phyloP scores from a whole-genome alignment of 73 alveolate genomes.

The Paramecium bursaria region DNA sequence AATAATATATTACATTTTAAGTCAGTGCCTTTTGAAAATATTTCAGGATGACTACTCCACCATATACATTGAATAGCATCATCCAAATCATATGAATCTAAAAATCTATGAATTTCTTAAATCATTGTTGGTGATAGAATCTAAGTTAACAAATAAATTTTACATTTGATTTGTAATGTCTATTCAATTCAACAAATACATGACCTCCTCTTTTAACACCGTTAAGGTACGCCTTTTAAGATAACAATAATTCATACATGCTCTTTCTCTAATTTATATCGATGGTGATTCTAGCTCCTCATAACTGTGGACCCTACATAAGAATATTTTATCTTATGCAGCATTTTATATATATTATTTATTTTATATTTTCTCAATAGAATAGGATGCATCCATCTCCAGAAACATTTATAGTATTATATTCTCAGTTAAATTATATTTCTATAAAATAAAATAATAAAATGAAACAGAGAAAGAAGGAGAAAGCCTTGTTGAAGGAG shows the following conservation, averaged over 20 bases:
- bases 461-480: slow-evolving; percentile 36
- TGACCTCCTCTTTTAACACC: background rate
- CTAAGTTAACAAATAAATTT: too few relatives aligned
- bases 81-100: background rate
- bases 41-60: background rate
- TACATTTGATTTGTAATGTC: too few relatives aligned
- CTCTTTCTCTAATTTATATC: background rate
- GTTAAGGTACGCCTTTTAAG: background rate
- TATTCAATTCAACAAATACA: background rate
- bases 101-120: background rate
- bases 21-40: background rate
- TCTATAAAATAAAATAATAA: too few relatives aligned
- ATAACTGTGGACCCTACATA: background rate
- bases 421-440: too few relatives aligned
- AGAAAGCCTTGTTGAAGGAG: slow-evolving; percentile 4
- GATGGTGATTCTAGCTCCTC: background rate
- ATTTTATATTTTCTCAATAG: too few relatives aligned
- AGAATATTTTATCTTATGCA: background rate
- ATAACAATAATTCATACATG: background rate
- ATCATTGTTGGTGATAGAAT: background rate
- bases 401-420: too few relatives aligned
- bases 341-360: too few relatives aligned
- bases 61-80: background rate
- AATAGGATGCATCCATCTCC: too few relatives aligned
- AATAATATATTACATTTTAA: too few relatives aligned